Evolutionary conservation across 306 rosid species (phyloP).

Genomic region (Bauhinia variegata): DNA sequence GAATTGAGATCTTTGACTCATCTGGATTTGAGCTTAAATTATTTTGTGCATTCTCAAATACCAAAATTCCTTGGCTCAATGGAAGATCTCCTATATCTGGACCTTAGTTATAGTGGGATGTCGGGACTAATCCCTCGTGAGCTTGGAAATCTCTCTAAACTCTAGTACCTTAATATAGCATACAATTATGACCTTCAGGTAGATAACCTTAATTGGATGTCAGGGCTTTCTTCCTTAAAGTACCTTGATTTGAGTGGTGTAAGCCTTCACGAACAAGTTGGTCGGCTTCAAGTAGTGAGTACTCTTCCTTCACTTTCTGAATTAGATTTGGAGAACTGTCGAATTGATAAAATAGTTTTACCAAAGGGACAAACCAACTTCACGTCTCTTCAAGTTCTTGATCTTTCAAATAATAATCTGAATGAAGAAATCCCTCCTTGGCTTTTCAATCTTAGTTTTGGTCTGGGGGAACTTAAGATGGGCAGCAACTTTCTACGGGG

Average conservation of each 20-base stretch:
- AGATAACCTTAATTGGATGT: conserved; percentile 14
- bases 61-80: conserved; percentile 46
- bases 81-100: not conserved
- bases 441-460: not conserved
- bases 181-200: not conserved
- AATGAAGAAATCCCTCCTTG: not conserved
- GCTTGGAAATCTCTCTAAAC: conserved; percentile 40
- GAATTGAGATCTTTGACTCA: conserved; percentile 32
- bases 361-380: not conserved
- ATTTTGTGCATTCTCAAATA: conserved; percentile 29
- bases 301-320: conserved; percentile 20
- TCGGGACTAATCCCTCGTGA: conserved; percentile 40
- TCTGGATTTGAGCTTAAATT: conserved; percentile 37
- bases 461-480: not conserved
- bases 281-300: conserved; percentile 21
- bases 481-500: not conserved
- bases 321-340: not conserved
- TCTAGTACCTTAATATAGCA: conserved; percentile 38
- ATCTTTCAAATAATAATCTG: not conserved
- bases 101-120: not conserved
- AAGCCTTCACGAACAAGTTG: not conserved
- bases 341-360: not conserved
- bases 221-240: conserved; percentile 2
- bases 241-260: conserved; percentile 5
- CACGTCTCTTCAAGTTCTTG: not conserved